Evolutionary conservation across 2,329 filamentous ascomycete species (phyloP), one percentile per base, ranked within the genome.

Genomic region (Aspergillus sp.): DNA sequence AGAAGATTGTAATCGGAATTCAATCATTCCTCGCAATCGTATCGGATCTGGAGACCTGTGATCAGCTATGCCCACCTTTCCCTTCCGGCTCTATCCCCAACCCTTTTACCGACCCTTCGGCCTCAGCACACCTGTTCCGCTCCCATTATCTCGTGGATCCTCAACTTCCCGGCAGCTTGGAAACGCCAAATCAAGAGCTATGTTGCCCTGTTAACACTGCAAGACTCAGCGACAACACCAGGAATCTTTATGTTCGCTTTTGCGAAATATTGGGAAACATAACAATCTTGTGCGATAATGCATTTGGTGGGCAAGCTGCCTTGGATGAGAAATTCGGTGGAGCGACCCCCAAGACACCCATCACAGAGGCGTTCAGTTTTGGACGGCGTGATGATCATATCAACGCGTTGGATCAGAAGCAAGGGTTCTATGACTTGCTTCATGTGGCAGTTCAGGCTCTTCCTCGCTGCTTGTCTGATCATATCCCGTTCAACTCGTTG

Each of bases 1-100:
- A 99, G 70, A 89, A 91, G 66, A 96, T 97, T 77, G 93, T 98
- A n/a, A 90, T 99, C 65, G 95, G 93, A 3, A 99, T 99, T 61
- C 86, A 92, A 61, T 90, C 95, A 3, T 99, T 98, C 71, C 81
- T 99, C 26, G 90, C 89, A 32, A 91, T 98, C 64, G 93, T 99
- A 85, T 85, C 89, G 0, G 95, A 99, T 71, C 80, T 98, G 24
- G 95, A 99, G 73, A 93, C 89, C 62, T 88, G 89, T 24, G 89
- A 93, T 48, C 83, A 86, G 61, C 84, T 88, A 12, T 83, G 83
- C 22, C 95, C 95, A 3, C 90, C 92, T 0, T 97, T 98, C 64
- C 95, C 95, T 1, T 85, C 87, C 45, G 84, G 85, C 11, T 85
- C 72, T 26, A 68, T 73, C 13, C 67, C 71, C 1, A 75, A 72